These are phyloP conservation scores for Durotheca rogersii DNA, from an alignment of 495 filamentous ascomycete genomes.

Conservation along the genomic window DNA sequence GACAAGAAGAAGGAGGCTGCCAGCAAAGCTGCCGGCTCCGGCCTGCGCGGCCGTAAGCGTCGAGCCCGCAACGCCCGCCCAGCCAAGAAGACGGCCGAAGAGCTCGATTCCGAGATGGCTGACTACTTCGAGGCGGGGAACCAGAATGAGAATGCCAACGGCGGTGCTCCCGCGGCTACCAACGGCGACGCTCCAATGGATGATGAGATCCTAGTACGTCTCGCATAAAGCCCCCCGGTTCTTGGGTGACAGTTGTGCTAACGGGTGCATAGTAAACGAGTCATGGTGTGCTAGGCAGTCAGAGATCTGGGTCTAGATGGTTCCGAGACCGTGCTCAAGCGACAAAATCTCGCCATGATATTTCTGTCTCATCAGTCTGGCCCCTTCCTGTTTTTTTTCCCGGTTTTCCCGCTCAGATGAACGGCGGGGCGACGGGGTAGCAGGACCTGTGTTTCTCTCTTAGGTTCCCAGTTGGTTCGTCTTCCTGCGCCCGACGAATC, in stretches of 20 bases:
- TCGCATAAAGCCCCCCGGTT: not conserved
- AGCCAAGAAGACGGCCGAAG: constrained; percentile 87
- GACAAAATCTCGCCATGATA: no score
- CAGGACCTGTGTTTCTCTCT: not conserved
- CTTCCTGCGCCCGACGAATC: no score
- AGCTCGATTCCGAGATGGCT: constrained; percentile 91
- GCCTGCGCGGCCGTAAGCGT: constrained; percentile 55
- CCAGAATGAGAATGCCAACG: constrained; percentile 46
- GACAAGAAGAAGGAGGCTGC: constrained; percentile 57
- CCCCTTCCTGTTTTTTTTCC: not conserved
- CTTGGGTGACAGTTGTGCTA: no score
- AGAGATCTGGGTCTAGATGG: not conserved
- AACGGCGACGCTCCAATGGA: constrained; percentile 56
- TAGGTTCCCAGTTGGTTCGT: not conserved
- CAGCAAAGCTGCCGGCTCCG: constrained; percentile 41
- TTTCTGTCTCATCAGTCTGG: not conserved
- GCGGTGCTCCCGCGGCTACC: constrained; percentile 39
- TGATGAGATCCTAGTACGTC: constrained; percentile 47
- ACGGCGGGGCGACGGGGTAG: not conserved
- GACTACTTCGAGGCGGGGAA: constrained; percentile 71
- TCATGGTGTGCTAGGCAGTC: not conserved
- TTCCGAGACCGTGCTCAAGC: no score
- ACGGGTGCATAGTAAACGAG: constrained; percentile 18
- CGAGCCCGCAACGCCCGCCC: constrained; percentile 60
- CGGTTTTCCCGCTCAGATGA: not conserved